Evolutionary conservation across 306 rosid genomes (phyloP).

Genomic region (Hippophae tibetana): DNA sequence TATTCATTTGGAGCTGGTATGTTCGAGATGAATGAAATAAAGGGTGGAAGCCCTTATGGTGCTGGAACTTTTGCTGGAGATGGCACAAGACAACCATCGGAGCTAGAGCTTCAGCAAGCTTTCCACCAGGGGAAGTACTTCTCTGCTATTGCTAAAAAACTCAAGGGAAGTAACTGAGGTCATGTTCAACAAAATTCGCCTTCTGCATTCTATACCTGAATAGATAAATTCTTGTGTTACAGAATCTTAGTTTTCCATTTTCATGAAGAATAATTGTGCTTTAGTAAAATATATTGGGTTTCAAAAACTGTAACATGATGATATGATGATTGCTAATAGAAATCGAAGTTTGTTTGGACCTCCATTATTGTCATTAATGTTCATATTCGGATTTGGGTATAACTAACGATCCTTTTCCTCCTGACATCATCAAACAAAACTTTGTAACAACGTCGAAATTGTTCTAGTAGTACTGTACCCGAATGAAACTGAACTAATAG

Average conservation of each 20-base stretch:
- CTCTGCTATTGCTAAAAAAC: slow-evolving; percentile 76
- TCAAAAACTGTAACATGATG: slow-evolving; percentile 9
- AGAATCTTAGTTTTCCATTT: slow-evolving; percentile 20
- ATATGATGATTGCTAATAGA: no score
- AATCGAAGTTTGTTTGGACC: no score
- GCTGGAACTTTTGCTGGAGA: slow-evolving; percentile 85
- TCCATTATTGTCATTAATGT: no score
- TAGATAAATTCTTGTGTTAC: slow-evolving; percentile 18
- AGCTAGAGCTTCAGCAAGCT: slow-evolving; percentile 80
- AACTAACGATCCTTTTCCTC: no score
- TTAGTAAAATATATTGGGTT: slow-evolving; percentile 18
- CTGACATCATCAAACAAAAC: no score
- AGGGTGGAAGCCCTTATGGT: slow-evolving; percentile 87
- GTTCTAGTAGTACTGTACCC: no score
- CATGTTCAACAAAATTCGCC: slow-evolving; percentile 10
- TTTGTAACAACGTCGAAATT: no score
- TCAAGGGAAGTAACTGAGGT: slow-evolving; percentile 53
- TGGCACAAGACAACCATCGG: slow-evolving; percentile 73
- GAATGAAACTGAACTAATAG: no score
- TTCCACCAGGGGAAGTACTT: slow-evolving; percentile 88
- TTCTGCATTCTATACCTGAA: slow-evolving; percentile 20
- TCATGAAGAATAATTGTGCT: slow-evolving; percentile 23
- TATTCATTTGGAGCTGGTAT: slow-evolving; percentile 91
- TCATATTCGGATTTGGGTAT: no score
- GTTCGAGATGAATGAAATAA: slow-evolving; percentile 78